A percentile compares a stretch with the other conserved stretches of the same genome.
phyloP scores from a whole-genome alignment of 2,329 filamentous ascomycete genomes.

The Pseudogymnoascus pannorum region DNA sequence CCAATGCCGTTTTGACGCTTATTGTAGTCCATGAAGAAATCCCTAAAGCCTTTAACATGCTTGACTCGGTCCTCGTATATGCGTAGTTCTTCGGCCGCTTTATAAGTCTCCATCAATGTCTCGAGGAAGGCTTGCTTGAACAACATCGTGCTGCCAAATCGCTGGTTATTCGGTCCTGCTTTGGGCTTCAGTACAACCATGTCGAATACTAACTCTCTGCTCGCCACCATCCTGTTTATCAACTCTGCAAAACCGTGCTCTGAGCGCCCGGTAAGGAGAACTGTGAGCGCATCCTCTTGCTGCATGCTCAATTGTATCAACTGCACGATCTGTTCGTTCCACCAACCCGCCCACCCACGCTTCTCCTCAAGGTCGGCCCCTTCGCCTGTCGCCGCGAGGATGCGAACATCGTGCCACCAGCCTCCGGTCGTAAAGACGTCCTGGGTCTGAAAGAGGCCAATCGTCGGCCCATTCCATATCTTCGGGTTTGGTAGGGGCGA shows the following conservation, averaged over 20 bases:
- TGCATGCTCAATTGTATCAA: constrained; percentile 73
- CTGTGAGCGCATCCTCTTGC: constrained; percentile 75
- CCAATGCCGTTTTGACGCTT: constrained; percentile 41
- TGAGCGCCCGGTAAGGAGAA: constrained; percentile 80
- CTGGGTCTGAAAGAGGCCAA: constrained; percentile 68
- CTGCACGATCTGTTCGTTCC: constrained; percentile 85
- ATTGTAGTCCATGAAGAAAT: constrained; percentile 78
- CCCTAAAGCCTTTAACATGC: constrained; percentile 73
- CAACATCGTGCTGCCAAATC: constrained; percentile 73
- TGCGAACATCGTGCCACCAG: constrained; percentile 93
- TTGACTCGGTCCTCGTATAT: constrained; percentile 61
- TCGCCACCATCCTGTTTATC: constrained; percentile 70
- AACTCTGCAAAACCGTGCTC: constrained; percentile 71
- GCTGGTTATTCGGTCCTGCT: constrained; percentile 71
- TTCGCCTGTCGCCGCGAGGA: constrained; percentile 78
- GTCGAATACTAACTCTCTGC: constrained; percentile 78
- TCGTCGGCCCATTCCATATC: constrained; percentile 73
- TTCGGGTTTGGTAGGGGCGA: constrained; percentile 84
- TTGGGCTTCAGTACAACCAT: constrained; percentile 81
- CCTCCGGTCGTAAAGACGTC: constrained; percentile 76
- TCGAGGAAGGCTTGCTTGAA: constrained; percentile 87
- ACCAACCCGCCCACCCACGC: constrained; percentile 85
- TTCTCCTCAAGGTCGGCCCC: constrained; percentile 76
- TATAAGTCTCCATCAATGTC: constrained; percentile 79
- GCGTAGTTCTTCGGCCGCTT: constrained; percentile 71